These are phyloP conservation scores for Pseudogymnoascus sp. DNA, from an alignment of 2,329 filamentous ascomycete genomes.

Conservation along the genomic window DNA sequence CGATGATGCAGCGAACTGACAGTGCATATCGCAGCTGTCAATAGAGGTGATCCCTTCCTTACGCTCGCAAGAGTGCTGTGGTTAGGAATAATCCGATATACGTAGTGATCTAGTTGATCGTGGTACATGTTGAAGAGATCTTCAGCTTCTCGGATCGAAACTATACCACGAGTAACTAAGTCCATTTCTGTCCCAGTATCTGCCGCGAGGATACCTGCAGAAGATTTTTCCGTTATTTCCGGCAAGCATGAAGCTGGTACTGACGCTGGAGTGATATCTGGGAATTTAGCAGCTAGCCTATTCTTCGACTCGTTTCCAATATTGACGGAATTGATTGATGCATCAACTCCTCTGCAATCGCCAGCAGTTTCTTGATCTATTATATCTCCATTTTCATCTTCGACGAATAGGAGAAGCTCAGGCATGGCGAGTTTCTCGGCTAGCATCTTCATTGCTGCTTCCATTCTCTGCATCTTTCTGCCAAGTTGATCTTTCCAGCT, in stretches of 20 bases:
- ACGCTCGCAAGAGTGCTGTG: slow-evolving; percentile 23
- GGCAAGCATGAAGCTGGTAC: not conserved
- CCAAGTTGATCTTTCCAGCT: slow-evolving; percentile 36
- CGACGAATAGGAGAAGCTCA: slow-evolving; percentile 15
- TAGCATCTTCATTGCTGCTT: slow-evolving; percentile 29
- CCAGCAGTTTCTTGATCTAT: slow-evolving; percentile 13
- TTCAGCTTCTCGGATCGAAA: slow-evolving; percentile 24
- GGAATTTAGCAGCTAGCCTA: not conserved
- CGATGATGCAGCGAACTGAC: slow-evolving; percentile 24
- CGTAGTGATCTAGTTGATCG: slow-evolving; percentile 28
- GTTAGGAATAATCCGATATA: slow-evolving; percentile 29
- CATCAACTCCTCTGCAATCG: not conserved
- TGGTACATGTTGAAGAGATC: slow-evolving; percentile 28
- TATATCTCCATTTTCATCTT: slow-evolving; percentile 3
- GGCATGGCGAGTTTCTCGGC: slow-evolving; percentile 16
- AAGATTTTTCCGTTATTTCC: not conserved
- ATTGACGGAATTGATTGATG: not conserved
- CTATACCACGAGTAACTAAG: slow-evolving; percentile 24
- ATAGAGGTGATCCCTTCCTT: slow-evolving; percentile 26
- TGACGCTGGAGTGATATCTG: not conserved
- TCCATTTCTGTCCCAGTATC: slow-evolving; percentile 16
- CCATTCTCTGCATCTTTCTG: slow-evolving; percentile 31
- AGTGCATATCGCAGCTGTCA: slow-evolving; percentile 30
- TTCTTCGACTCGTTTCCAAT: not conserved
- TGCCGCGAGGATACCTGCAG: not conserved